A percentile compares a stretch with the other conserved stretches of the same genome.
Conservation (phyloP, 306 rosid genomes). For the Prunus mume region DNA sequence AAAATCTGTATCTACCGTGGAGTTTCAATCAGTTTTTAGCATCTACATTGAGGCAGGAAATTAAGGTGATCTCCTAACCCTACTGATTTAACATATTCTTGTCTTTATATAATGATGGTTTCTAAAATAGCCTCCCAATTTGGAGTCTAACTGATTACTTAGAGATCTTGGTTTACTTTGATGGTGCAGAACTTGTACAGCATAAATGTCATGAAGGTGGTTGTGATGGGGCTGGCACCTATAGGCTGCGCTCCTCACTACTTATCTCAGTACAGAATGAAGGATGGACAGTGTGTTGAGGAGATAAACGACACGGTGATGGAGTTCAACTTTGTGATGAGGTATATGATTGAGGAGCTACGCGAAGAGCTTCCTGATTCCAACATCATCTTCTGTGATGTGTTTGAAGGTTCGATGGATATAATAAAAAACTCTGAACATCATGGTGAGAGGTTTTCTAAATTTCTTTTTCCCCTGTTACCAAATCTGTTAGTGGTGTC, state of each 20-base stretch:
- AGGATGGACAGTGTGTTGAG: conserved; percentile 66
- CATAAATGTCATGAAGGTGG: conserved; percentile 64
- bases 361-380: conserved; percentile 48
- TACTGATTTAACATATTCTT: background rate
- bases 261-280: conserved; percentile 55
- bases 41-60: conserved; percentile 49
- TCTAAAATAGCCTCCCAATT: background rate
- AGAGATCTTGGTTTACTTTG: background rate
- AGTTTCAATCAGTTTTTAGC: conserved; percentile 76
- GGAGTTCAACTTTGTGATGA: conserved; percentile 78
- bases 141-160: background rate
- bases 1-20: conserved; percentile 70
- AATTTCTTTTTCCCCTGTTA: background rate
- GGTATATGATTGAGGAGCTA: conserved; percentile 64
- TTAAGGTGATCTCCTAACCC: conserved; percentile 43
- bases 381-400: conserved; percentile 67
- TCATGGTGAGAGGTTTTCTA: conserved; percentile 46
- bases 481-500: background rate
- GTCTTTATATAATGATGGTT: background rate
- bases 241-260: conserved; percentile 89
- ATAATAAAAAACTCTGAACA: conserved; percentile 58
- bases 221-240: conserved; percentile 82
- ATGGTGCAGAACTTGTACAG: conserved; percentile 69
- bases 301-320: conserved; percentile 73
- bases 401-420: conserved; percentile 74